Percentiles rank a stretch among this genome's conserved stretches.
These are phyloP conservation scores for Ceratocystis huliohia DNA, from an alignment of 2,329 filamentous ascomycete species.

Conservation along the genomic window DNA sequence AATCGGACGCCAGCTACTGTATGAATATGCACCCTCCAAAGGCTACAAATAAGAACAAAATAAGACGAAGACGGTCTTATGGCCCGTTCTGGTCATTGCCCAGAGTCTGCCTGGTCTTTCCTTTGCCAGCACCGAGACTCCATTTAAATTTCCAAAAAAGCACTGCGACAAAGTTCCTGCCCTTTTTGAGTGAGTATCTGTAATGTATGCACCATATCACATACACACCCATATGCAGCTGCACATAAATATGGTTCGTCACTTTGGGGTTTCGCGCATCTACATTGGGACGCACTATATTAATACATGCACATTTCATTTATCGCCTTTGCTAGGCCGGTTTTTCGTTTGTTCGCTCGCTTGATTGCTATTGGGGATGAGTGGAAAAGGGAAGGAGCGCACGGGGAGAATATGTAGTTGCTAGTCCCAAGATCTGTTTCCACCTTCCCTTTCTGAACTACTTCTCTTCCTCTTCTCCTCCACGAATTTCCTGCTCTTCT, in stretches of 20 bases:
- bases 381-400: not conserved
- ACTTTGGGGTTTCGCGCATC: not conserved
- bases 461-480: slow-evolving; percentile 1
- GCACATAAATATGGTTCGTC: not conserved
- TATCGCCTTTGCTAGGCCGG: not conserved
- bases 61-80: not conserved
- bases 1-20: slow-evolving; percentile 1
- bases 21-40: not conserved
- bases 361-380: not conserved
- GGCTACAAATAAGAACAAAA: not conserved
- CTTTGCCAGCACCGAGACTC: not conserved
- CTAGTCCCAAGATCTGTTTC: slow-evolving; percentile 1
- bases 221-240: not conserved
- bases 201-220: not conserved
- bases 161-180: not conserved
- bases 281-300: not conserved
- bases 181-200: not conserved
- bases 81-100: not conserved
- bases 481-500: not conserved
- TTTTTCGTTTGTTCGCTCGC: not conserved
- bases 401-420: not conserved
- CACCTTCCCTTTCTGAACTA: not conserved
- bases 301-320: not conserved
- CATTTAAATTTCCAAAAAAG: not conserved
- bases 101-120: not conserved